A percentile compares a stretch with the other conserved stretches of the same genome.
Conservation (phyloP, 257 asterid species). For the Rhazya stricta region DNA sequence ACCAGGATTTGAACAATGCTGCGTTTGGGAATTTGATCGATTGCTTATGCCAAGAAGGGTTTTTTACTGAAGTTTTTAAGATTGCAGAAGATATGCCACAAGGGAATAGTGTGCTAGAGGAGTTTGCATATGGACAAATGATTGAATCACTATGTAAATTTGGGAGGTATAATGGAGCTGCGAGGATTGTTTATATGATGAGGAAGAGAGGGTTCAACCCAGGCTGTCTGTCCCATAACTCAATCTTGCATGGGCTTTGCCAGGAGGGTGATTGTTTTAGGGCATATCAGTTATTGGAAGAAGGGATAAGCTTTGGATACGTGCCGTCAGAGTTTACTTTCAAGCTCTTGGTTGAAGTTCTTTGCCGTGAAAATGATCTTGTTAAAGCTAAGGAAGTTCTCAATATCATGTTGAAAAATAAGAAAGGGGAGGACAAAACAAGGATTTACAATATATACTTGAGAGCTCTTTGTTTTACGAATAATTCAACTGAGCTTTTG, state of each 20-base stretch:
- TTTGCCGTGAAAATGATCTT: slow-evolving; percentile 56
- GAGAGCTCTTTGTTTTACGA: slow-evolving; percentile 64
- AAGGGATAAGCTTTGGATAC: slow-evolving; percentile 58
- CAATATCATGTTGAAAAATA: slow-evolving; percentile 45
- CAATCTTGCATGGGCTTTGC: slow-evolving; percentile 72
- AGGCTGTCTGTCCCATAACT: slow-evolving; percentile 54
- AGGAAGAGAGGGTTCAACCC: slow-evolving; percentile 65
- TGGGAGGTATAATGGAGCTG: slow-evolving; percentile 79
- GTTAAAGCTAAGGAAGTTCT: slow-evolving; percentile 61
- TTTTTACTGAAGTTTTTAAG: slow-evolving; percentile 62
- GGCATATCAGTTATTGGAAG: slow-evolving; percentile 79
- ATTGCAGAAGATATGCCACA: slow-evolving; percentile 81
- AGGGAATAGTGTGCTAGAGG: slow-evolving; percentile 49
- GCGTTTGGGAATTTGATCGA: slow-evolving; percentile 65
- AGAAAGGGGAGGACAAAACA: slow-evolving; percentile 41
- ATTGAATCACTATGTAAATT: slow-evolving; percentile 63
- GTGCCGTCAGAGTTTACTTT: slow-evolving; percentile 75
- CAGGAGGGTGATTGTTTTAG: slow-evolving; percentile 61
- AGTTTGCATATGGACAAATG: slow-evolving; percentile 70
- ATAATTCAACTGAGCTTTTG: slow-evolving; percentile 74
- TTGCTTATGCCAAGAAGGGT: slow-evolving; percentile 69
- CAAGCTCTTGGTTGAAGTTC: slow-evolving; percentile 61
- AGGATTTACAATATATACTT: slow-evolving; percentile 76
- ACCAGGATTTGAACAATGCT: slow-evolving; percentile 42
- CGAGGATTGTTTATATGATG: slow-evolving; percentile 84